These are phyloP conservation scores for Metarhizium robertsii DNA, from an alignment of 2,329 filamentous ascomycete genomes.

Conservation along the genomic window DNA sequence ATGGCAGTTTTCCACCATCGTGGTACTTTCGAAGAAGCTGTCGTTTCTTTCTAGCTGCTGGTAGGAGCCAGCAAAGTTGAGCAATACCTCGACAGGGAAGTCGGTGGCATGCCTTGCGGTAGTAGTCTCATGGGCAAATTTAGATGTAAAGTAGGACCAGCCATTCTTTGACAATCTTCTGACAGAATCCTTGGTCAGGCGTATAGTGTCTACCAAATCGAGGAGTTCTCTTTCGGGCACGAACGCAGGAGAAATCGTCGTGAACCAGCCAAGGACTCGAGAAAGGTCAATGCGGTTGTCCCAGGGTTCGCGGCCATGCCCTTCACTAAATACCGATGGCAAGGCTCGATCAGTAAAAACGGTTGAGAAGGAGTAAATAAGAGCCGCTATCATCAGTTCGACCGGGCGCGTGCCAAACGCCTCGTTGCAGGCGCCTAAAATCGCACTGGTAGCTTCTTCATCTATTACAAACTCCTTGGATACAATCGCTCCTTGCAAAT, in stretches of 20 bases:
- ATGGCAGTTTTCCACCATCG: not conserved
- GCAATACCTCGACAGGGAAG: not conserved
- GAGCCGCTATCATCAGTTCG: not conserved
- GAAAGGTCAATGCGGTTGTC: conserved; percentile 18
- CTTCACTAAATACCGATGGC: conserved; percentile 1
- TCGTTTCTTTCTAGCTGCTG: not conserved
- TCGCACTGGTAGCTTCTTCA: not conserved
- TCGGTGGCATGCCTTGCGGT: not conserved
- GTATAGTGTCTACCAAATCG: not conserved
- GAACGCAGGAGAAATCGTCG: not conserved
- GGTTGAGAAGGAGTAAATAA: not conserved
- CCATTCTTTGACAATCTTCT: not conserved
- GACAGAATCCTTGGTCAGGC: not conserved
- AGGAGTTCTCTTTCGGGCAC: not conserved
- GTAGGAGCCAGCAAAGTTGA: not conserved
- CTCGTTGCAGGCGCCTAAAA: conserved; percentile 9
- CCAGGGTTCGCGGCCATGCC: conserved; percentile 21
- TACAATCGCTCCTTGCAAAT: not conserved
- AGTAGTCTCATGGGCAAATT: not conserved
- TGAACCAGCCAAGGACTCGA: conserved; percentile 20
- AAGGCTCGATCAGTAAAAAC: not conserved
- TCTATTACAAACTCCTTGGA: not conserved
- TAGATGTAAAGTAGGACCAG: not conserved
- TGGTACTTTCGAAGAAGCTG: not conserved
- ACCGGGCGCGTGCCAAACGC: not conserved